Percentiles rank a stretch among this genome's conserved stretches.
Conservation (phyloP, 78 protist genomes). For the Polysphondylium violaceum region DNA sequence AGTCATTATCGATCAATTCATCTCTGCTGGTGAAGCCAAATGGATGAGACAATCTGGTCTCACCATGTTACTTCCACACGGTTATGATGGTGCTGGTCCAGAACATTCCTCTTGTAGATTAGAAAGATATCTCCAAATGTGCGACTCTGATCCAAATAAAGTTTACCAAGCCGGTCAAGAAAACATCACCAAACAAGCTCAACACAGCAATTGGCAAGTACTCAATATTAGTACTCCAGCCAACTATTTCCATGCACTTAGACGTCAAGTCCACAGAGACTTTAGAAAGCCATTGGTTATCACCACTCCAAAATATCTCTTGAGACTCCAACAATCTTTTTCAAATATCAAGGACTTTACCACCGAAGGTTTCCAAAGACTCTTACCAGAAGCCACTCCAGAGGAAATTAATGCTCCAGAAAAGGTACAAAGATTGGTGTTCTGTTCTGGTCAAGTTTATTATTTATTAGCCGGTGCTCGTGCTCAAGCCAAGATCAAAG, state of each 20-base stretch:
- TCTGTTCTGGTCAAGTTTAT: conserved; percentile 95
- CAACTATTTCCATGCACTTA: conserved; percentile 98
- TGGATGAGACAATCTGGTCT: conserved; percentile 94
- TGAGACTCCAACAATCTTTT: conserved; percentile 76
- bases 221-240: conserved; percentile 95
- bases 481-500: conserved; percentile 50
- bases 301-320: conserved; percentile 91
- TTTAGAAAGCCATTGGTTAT: conserved; percentile 97
- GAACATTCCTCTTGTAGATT: conserved; percentile 97
- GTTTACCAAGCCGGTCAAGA: conserved; percentile 26
- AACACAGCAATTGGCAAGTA: conserved; percentile 86
- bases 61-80: conserved; percentile 96
- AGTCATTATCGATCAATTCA: conserved; percentile 96
- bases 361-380: conserved; percentile 51
- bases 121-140: conserved; percentile 94
- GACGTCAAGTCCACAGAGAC: conserved; percentile 95
- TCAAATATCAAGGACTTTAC: conserved; percentile 73
- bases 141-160: conserved; percentile 78
- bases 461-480: conserved; percentile 83
- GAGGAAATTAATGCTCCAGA: conserved; percentile 51
- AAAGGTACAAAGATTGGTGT: conserved; percentile 87
- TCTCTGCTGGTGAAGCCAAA: conserved; percentile 93
- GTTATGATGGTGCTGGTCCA: conserved; percentile 98
- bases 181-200: conserved; percentile 57
- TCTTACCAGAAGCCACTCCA: conserved; percentile 74